Conservation (phyloP, 1,139 yeast species). For the Suhomyces guaymorum region DNA sequence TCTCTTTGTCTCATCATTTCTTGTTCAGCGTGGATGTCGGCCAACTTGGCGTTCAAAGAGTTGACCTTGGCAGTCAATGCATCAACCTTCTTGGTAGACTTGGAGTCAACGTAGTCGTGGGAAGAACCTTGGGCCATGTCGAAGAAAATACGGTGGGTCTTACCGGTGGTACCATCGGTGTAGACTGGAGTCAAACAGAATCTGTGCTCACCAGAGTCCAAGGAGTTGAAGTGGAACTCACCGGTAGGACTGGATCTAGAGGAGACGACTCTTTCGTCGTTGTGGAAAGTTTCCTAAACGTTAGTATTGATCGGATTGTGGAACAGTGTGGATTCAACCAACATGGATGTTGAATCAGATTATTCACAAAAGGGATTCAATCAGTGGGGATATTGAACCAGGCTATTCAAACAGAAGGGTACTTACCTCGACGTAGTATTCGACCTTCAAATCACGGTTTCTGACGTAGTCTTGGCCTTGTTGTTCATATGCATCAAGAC, state of each 20-base stretch:
- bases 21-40: conserved; percentile 48
- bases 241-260: conserved; percentile 44
- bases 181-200: conserved; percentile 49
- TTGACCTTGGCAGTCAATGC: conserved; percentile 43
- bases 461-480: conserved; percentile 34
- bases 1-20: conserved; percentile 50
- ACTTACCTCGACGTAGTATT: conserved; percentile 43
- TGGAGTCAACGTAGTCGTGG: conserved; percentile 50
- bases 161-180: conserved; percentile 35
- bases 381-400: too few relatives aligned
- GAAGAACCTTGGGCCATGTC: conserved; percentile 51
- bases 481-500: conserved; percentile 44
- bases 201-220: conserved; percentile 49
- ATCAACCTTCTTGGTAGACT: conserved; percentile 47
- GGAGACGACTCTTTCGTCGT: conserved; percentile 44
- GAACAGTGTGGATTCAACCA: too few relatives aligned
- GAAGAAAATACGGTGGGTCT: conserved; percentile 45
- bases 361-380: too few relatives aligned
- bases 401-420: too few relatives aligned
- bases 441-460: conserved; percentile 35
- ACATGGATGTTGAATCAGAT: too few relatives aligned
- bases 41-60: conserved; percentile 43
- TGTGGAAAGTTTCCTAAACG: conserved; percentile 47
- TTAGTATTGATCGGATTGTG: conserved; percentile 5
- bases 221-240: conserved; percentile 36